These are phyloP conservation scores for Circinella minor DNA, from an alignment of 371 early-diverging fungal genomes.

Conservation along the genomic window DNA sequence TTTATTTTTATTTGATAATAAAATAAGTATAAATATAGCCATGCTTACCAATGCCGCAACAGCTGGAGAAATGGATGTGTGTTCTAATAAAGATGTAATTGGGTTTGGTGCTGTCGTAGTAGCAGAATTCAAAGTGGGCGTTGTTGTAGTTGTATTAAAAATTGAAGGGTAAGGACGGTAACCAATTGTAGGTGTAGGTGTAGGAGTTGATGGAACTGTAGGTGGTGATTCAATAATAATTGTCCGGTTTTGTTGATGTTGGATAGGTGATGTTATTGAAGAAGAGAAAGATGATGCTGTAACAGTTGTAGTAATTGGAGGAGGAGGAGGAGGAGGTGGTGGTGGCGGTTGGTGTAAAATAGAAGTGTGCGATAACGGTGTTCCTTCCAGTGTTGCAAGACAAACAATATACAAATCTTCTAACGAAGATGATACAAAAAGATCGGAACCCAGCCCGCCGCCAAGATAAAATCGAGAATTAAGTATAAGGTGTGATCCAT, in stretches of 20 bases:
- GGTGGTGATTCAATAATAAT: neutral
- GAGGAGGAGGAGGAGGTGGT: too few species aligned
- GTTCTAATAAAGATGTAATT: constrained; percentile 1
- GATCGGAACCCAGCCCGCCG: constrained; percentile 63
- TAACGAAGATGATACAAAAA: constrained; percentile 27
- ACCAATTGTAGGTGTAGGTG: neutral
- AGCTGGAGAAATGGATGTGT: constrained; percentile 1
- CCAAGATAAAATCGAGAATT: constrained; percentile 59
- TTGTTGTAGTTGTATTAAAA: neutral
- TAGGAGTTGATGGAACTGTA: neutral
- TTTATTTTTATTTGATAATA: neutral
- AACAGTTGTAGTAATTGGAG: too few species aligned
- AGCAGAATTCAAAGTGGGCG: neutral
- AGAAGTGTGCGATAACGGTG: neutral
- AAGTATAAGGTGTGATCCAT: constrained; percentile 46
- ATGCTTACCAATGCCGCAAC: constrained; percentile 4
- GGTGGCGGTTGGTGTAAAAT: too few species aligned
- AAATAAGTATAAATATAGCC: neutral
- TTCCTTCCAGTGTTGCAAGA: neutral
- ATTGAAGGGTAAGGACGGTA: neutral
- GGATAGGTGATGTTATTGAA: neutral
- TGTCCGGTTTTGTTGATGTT: neutral
- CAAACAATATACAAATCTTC: constrained; percentile 27
- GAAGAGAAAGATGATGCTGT: neutral
- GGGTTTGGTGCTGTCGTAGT: neutral